These are phyloP conservation scores for Abelmoschus esculentus DNA, from an alignment of 345 rosid genomes.

Conservation along the genomic window DNA sequence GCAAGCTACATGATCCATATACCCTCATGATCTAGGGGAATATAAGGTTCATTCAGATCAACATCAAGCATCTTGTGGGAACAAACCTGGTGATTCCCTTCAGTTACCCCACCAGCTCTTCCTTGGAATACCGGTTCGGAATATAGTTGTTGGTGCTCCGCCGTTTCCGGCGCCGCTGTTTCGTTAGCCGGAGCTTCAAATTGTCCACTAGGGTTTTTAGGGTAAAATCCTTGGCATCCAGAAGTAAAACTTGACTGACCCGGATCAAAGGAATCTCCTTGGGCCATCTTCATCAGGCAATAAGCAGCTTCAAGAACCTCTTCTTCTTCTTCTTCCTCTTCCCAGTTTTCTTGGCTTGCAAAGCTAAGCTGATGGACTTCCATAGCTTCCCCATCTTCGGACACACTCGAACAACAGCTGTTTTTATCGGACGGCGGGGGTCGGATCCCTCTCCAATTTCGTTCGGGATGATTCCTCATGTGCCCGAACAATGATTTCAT, in stretches of 20 bases:
- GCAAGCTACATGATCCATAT: background rate
- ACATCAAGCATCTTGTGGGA: slow-evolving; percentile 10
- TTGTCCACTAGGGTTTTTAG: background rate
- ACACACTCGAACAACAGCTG: slow-evolving; percentile 3
- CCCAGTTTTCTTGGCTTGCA: background rate
- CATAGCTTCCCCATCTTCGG: slow-evolving; percentile 7
- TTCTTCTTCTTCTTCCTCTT: background rate
- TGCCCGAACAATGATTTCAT: slow-evolving; percentile 58
- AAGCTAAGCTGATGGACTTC: background rate
- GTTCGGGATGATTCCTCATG: slow-evolving; percentile 75
- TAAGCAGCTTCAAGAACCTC: slow-evolving; percentile 14
- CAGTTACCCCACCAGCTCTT: background rate
- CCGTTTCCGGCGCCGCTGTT: background rate
- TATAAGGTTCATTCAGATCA: slow-evolving; percentile 28
- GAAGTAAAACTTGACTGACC: background rate
- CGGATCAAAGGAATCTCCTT: background rate
- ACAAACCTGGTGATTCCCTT: slow-evolving; percentile 9
- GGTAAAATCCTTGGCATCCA: background rate
- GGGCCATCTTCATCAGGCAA: slow-evolving; percentile 5
- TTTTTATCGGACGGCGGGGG: slow-evolving; percentile 33
- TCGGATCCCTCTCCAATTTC: slow-evolving; percentile 51
- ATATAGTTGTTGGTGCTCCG: background rate
- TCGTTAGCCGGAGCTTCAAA: background rate
- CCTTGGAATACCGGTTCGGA: background rate
- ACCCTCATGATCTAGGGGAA: background rate